Conservation (phyloP, 495 filamentous ascomycete species). For the Penicillium canescens region DNA sequence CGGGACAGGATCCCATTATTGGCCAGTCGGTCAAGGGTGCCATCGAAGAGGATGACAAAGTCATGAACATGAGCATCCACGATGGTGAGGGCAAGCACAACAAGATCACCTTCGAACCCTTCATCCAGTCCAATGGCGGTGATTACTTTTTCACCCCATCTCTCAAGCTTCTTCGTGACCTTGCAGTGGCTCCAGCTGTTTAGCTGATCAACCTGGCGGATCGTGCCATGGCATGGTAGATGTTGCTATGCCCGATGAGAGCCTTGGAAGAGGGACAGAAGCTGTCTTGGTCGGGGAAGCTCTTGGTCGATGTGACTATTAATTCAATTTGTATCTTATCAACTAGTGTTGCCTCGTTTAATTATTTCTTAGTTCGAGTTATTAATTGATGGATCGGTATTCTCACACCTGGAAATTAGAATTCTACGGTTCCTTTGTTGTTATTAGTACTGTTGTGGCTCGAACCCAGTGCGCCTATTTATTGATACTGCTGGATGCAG, state of each 20-base stretch:
- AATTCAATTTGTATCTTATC: no score
- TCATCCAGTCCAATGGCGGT: constrained; percentile 18
- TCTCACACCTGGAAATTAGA: no score
- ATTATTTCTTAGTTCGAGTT: no score
- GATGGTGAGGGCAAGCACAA: constrained; percentile 14
- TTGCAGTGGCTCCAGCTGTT: not conserved
- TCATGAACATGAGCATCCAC: not conserved
- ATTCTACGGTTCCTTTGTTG: no score
- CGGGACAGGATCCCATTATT: constrained; percentile 9
- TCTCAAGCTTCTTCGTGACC: constrained; percentile 8
- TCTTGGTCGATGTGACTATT: no score
- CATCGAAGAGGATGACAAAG: not conserved
- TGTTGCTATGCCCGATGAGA: not conserved
- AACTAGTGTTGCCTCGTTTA: no score
- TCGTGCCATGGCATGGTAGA: not conserved
- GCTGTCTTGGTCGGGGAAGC: no score
- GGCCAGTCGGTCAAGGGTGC: constrained; percentile 8
- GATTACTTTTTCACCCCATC: constrained; percentile 14
- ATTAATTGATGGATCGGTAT: no score
- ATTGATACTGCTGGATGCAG: no score
- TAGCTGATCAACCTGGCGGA: not conserved
- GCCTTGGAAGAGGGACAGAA: no score
- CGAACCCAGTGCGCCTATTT: no score
- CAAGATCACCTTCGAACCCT: constrained; percentile 25
- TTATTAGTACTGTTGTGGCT: no score